Evolutionary conservation across 2,329 filamentous ascomycete genomes (phyloP), one percentile per base, ranked within the genome.

Genomic region (Colletotrichum navitas): DNA sequence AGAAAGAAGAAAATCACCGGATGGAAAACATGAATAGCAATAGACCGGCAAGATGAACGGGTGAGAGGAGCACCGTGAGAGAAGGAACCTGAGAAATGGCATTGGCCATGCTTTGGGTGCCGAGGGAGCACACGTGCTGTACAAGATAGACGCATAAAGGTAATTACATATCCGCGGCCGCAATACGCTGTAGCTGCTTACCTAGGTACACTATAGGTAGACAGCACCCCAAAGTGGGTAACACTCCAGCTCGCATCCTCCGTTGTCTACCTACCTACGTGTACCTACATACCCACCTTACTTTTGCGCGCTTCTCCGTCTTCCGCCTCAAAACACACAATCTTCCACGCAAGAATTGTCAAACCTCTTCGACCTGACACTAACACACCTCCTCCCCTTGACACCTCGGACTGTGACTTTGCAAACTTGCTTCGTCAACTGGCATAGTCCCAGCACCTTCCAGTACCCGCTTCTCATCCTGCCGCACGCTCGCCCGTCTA

Each of bases 301-400:
- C 52, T 49, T 51, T 62, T 24, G 29, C 43, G 32, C 54, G 21
- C 34, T 51, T 63, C 36, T 34, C 49, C 52, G 34, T 47, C 56
- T 45, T 49, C 49, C 60, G 43, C 45, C 45, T 71, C 67, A 56
- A 62, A 67, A 67, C 68, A 71, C 56, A 56, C 66, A 70, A 70
- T 24, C 26, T 54, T 47, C 65, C 45, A 52, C 65, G 32, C 21
- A 51, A 26, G 60, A 62, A 54, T 63, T 64, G 59, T 63, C 68
- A 63, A 52, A 5, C 36, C 18, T 45, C 34, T 34, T 59, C 61
- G 54, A 47, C 66, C 66, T 41, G 24, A 41, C 39, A 29, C 63
- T 41, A 41, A 16, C 5, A 26, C 45, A 36, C 24, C 8, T 32
- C 16, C 2, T 8, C 10, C 45, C 59, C 54, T 39, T 7, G n/a